Conservation (phyloP, 129 eudicot genomes). For the Escallonia rubra region DNA sequence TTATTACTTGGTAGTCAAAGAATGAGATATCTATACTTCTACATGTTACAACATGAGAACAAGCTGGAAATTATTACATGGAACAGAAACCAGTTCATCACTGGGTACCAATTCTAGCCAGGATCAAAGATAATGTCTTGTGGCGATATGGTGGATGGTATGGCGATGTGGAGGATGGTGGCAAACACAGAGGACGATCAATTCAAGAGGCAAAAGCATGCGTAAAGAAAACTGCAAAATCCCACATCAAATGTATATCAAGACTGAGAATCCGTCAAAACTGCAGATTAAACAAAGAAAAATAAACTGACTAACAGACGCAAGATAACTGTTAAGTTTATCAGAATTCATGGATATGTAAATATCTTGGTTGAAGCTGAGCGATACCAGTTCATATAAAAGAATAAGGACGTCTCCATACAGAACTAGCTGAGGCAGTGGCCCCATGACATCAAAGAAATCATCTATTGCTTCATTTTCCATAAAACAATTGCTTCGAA, state of each 20-base stretch:
- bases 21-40: background rate
- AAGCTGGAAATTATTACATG: background rate
- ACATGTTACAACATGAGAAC: background rate
- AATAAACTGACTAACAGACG: background rate
- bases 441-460: conserved; percentile 4
- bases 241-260: background rate
- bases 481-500: background rate
- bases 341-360: too few relatives aligned
- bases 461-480: conserved; percentile 10
- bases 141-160: too few relatives aligned
- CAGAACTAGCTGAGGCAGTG: background rate
- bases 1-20: background rate
- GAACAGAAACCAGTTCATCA: background rate
- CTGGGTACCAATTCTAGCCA: background rate
- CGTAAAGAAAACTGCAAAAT: background rate
- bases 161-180: too few relatives aligned
- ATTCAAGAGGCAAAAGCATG: background rate
- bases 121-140: too few relatives aligned
- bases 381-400: too few relatives aligned
- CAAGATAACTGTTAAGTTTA: too few relatives aligned
- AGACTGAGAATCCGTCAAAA: background rate
- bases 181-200: too few relatives aligned
- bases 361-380: too few relatives aligned
- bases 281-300: background rate
- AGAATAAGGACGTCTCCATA: too few relatives aligned